Evolutionary conservation across 257 asterid species (phyloP).

Genomic region (Penstemon newberryi): DNA sequence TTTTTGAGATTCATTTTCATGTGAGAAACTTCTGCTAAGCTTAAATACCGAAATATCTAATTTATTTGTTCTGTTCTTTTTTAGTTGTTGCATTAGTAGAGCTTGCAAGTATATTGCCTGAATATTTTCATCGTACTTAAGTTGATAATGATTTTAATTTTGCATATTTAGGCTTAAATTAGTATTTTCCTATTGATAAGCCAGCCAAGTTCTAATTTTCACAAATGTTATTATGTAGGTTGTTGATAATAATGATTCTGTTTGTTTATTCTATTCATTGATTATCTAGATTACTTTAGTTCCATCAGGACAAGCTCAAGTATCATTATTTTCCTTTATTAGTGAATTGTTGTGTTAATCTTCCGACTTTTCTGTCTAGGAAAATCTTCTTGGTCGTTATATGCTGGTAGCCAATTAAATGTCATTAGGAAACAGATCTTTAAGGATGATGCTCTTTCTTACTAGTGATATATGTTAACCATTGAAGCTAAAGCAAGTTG

Average conservation of each 20-base stretch:
- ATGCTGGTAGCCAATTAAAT: no score
- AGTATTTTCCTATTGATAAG: no score
- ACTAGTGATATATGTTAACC: not conserved
- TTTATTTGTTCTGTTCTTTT: no score
- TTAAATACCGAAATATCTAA: no score
- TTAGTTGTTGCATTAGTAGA: no score
- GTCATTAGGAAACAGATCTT: not conserved
- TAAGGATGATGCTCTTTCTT: not conserved
- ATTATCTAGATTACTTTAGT: not conserved
- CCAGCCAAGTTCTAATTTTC: no score
- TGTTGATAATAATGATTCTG: conserved; percentile 3
- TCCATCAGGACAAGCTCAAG: not conserved
- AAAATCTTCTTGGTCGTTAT: no score
- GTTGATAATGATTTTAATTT: no score
- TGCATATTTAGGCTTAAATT: no score
- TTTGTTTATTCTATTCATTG: conserved; percentile 3
- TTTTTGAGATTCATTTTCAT: conserved; percentile 5
- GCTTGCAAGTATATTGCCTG: no score
- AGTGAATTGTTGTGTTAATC: conserved; percentile 7
- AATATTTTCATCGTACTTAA: no score
- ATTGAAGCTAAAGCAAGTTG: conserved; percentile 5
- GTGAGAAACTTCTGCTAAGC: not conserved
- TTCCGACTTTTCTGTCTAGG: not conserved
- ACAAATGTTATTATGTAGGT: no score
- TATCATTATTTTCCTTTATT: not conserved